A percentile compares a stretch with the other conserved stretches of the same genome.
phyloP scores from a whole-genome alignment of 495 filamentous ascomycete species.

The Neurospora sp. region DNA sequence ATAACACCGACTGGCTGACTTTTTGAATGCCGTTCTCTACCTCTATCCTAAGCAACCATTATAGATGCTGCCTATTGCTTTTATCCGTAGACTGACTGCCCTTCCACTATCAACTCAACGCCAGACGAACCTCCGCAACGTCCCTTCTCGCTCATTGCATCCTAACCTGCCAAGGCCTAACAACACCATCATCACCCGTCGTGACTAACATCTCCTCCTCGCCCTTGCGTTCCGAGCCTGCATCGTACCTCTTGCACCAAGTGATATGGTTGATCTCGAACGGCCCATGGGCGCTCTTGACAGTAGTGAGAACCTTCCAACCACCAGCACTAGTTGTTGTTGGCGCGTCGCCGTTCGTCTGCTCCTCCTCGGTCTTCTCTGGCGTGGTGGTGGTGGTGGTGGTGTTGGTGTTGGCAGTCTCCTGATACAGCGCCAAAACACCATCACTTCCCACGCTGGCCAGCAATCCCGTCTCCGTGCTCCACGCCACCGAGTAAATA shows the following conservation, averaged over 20 bases:
- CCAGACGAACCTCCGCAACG: background rate
- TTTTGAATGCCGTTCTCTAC: background rate
- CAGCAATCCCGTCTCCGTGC: conserved; percentile 57
- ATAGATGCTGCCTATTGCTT: background rate
- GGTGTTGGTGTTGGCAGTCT: conserved; percentile 31
- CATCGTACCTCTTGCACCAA: conserved; percentile 60
- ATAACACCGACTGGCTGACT: background rate
- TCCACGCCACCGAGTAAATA: conserved; percentile 77
- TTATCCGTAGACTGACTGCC: background rate
- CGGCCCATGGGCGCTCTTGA: conserved; percentile 69
- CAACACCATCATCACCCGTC: conserved; percentile 70
- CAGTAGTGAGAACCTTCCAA: conserved; percentile 58
- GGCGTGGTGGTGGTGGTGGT: background rate
- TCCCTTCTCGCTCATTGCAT: background rate
- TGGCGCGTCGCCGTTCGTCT: conserved; percentile 7
- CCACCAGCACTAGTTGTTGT: conserved; percentile 29
- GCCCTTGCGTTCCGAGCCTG: conserved; percentile 32
- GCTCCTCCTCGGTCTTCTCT: conserved; percentile 24
- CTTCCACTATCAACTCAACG: background rate
- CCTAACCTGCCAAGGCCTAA: conserved; percentile 55
- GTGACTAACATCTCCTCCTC: conserved; percentile 68
- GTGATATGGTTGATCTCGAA: conserved; percentile 87
- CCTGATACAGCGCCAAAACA: conserved; percentile 66
- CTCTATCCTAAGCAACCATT: background rate
- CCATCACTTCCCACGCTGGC: conserved; percentile 84